Evolutionary conservation across 2,329 filamentous ascomycete species (phyloP).

Genomic region (Fusarium tuaranense): DNA sequence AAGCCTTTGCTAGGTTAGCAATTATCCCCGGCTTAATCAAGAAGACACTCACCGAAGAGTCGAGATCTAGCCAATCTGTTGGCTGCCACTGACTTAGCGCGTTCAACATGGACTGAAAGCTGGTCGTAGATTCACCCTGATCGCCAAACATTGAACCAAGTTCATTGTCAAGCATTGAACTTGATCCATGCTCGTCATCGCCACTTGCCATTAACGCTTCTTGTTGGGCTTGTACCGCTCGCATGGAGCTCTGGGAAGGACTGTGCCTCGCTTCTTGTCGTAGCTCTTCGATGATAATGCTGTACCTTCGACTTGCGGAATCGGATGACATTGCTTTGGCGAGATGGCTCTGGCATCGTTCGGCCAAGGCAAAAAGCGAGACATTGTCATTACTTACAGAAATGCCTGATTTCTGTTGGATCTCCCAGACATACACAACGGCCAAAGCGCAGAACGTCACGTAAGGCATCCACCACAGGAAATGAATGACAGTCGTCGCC

Average conservation of each 20-base stretch:
- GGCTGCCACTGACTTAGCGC: slow-evolving; percentile 8
- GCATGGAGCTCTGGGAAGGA: background rate
- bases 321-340: slow-evolving; percentile 50
- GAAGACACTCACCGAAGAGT: background rate
- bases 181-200: background rate
- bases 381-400: slow-evolving; percentile 1
- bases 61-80: slow-evolving; percentile 5
- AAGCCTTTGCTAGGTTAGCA: background rate
- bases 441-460: slow-evolving; percentile 65
- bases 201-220: background rate
- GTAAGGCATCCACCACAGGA: slow-evolving; percentile 67
- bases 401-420: slow-evolving; percentile 52
- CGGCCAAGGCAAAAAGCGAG: slow-evolving; percentile 54
- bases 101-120: slow-evolving; percentile 5
- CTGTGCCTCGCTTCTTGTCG: slow-evolving; percentile 39
- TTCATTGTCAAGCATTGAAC: background rate
- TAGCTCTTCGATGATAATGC: slow-evolving; percentile 64
- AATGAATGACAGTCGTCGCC: slow-evolving; percentile 52
- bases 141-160: background rate
- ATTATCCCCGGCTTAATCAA: background rate
- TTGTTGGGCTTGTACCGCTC: background rate
- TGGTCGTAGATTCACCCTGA: background rate
- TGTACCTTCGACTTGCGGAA: slow-evolving; percentile 61
- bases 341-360: slow-evolving; percentile 61
- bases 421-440: slow-evolving; percentile 66